Percentiles rank a stretch among this genome's conserved stretches.
Conservation (phyloP, 176 grass and related monocot species). For the Avena eriantha region DNA sequence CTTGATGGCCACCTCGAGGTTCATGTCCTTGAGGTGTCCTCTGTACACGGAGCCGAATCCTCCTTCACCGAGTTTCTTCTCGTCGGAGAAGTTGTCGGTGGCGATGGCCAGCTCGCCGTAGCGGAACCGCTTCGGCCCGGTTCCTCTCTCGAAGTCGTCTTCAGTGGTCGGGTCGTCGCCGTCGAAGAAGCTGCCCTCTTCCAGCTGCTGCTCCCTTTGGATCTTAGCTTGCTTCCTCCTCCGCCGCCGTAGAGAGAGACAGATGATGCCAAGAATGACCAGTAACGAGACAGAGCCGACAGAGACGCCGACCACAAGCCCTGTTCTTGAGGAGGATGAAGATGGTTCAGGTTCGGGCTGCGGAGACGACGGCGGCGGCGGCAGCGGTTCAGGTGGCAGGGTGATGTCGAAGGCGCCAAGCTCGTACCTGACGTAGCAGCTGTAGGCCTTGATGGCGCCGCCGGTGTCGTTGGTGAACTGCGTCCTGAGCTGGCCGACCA, state of each 20-base stretch:
- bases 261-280: not conserved
- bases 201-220: slow-evolving; percentile 18
- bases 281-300: not conserved
- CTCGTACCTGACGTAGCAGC: slow-evolving; percentile 43
- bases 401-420: slow-evolving; percentile 13
- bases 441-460: slow-evolving; percentile 31
- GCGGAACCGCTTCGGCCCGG: slow-evolving; percentile 36
- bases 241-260: not conserved
- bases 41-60: slow-evolving; percentile 35
- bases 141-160: slow-evolving; percentile 40
- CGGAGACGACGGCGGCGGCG: not conserved
- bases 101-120: slow-evolving; percentile 35
- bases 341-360: no score
- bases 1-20: slow-evolving; percentile 25
- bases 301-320: not conserved
- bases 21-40: not conserved
- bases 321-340: not conserved
- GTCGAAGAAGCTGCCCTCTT: not conserved
- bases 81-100: slow-evolving; percentile 37
- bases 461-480: not conserved
- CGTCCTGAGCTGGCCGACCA: not conserved
- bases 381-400: not conserved
- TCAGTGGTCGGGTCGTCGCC: slow-evolving; percentile 9
- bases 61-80: slow-evolving; percentile 37
- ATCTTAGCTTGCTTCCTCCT: not conserved